Conservation (phyloP, 495 filamentous ascomycete species). For the Barbatosphaeria neglecta region DNA sequence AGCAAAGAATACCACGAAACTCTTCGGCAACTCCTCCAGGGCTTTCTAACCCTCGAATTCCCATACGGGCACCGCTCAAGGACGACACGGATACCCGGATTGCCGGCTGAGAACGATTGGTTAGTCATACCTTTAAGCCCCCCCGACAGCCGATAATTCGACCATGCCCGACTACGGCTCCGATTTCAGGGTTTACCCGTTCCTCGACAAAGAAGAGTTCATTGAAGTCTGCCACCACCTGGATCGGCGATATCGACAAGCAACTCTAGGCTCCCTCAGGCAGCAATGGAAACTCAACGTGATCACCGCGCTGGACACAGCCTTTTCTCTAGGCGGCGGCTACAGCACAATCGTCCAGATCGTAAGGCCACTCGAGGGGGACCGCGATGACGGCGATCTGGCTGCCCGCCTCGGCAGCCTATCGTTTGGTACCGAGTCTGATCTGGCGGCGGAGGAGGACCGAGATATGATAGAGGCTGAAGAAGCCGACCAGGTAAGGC, state of each 20-base stretch:
- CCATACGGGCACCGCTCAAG: not conserved
- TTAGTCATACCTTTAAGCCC: too few relatives aligned
- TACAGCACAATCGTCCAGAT: slow-evolving; percentile 37
- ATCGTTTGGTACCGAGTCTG: slow-evolving; percentile 12
- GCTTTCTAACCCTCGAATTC: not conserved
- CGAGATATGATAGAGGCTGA: slow-evolving; percentile 32
- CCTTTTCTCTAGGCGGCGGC: slow-evolving; percentile 16
- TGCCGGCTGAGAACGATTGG: not conserved
- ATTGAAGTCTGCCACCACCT: slow-evolving; percentile 47
- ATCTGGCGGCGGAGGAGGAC: slow-evolving; percentile 7
- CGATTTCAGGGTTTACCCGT: slow-evolving; percentile 36
- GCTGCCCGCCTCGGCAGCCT: slow-evolving; percentile 25
- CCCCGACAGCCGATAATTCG: not conserved
- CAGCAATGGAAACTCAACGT: slow-evolving; percentile 28
- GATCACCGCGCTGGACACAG: slow-evolving; percentile 20
- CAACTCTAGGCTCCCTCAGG: slow-evolving; percentile 35
- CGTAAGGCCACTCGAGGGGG: slow-evolving; percentile 28
- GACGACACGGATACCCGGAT: not conserved
- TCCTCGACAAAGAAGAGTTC: slow-evolving; percentile 48
- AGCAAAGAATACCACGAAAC: not conserved
- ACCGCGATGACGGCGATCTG: slow-evolving; percentile 29
- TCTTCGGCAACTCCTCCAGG: too few relatives aligned
- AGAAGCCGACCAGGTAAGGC: slow-evolving; percentile 33
- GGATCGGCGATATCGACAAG: slow-evolving; percentile 39
- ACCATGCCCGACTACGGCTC: slow-evolving; percentile 4